Evolutionary conservation across 495 filamentous ascomycete genomes (phyloP), one percentile per base, ranked within the genome.

Genomic region (Ascobolus immersus): DNA sequence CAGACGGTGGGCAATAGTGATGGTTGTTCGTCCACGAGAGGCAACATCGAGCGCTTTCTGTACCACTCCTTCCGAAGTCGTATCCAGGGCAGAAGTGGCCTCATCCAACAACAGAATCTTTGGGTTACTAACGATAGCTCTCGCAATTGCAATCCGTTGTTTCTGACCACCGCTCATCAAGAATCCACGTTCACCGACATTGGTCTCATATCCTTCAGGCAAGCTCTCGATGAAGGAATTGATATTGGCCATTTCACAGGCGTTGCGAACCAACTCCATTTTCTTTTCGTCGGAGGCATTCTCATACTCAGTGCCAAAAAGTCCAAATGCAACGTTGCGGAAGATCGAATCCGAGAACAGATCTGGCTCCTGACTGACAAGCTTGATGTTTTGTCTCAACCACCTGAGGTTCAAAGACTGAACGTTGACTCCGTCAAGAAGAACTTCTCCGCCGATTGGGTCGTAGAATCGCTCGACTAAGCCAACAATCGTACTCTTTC

Each of bases 61-160:
- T 0, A 96, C 86, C 4, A 91, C 76, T 21, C 78, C 79, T 55
- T 96, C 86, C 10, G 77, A 81, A 47, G 81, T 86, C 31, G 86
- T 91, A 51, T 96, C 86, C n/a, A 96, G 61, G 2, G 81, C 81
- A 19, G 73, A 78, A 1, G 86, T 96, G 14, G 86, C 86, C 53
- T 96, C 86, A 45, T 96, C 86, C 11, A 96, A 68, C 2, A 96
- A 57, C 1, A 96, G 61, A 45, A 96, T 79, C 57, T 86, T 89
- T n/a, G 86, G 86, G 48, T 96, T 75, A 28, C 71, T 78, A 18
- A 94, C 78, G 35, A 96, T 69, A 20, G 82, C 84, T 44, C 86
- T 68, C 5, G 86, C 84, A 38, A 71, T 69, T 21, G 62, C 64
- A 50, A 93, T 86, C 38, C 86, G 77, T 50, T 96, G 86, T 51